phyloP scores from a whole-genome alignment of 768 basidiomycete genomes.

The Agrocybe praecox region DNA sequence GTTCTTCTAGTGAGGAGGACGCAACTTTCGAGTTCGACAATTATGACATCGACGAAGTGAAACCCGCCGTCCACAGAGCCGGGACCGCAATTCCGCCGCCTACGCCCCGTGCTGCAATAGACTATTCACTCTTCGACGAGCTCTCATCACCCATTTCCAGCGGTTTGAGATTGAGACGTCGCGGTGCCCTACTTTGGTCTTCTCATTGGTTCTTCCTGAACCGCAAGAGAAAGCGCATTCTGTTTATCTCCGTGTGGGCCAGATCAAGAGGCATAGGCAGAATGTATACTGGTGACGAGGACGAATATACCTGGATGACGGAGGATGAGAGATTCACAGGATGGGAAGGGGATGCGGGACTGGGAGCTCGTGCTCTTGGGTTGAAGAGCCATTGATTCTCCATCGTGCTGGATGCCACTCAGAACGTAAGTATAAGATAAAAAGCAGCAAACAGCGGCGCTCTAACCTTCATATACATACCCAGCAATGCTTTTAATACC shows the following conservation, averaged over 20 bases:
- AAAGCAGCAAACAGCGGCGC: not conserved
- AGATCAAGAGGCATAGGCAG: slow-evolving; percentile 62
- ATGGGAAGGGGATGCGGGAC: slow-evolving; percentile 78
- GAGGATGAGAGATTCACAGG: slow-evolving; percentile 62
- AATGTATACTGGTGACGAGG: slow-evolving; percentile 54
- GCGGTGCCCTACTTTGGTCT: slow-evolving; percentile 90
- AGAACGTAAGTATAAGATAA: slow-evolving; percentile 14
- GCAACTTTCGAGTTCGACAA: slow-evolving; percentile 79
- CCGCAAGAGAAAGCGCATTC: slow-evolving; percentile 86
- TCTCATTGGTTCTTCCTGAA: slow-evolving; percentile 98
- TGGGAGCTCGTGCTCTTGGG: slow-evolving; percentile 83
- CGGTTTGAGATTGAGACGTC: slow-evolving; percentile 55
- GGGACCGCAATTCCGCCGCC: slow-evolving; percentile 40
- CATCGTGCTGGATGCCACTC: not conserved
- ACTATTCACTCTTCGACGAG: slow-evolving; percentile 38
- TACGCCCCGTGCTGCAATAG: slow-evolving; percentile 41
- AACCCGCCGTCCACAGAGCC: slow-evolving; percentile 37
- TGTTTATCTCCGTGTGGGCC: slow-evolving; percentile 94
- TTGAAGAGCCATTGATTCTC: slow-evolving; percentile 30
- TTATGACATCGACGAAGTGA: slow-evolving; percentile 70
- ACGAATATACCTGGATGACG: slow-evolving; percentile 32
- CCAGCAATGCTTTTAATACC: not conserved
- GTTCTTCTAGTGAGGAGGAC: slow-evolving; percentile 72
- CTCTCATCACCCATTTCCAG: slow-evolving; percentile 34
- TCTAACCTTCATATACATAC: not conserved